A percentile compares a stretch with the other conserved stretches of the same genome.
These are phyloP conservation scores for Ganoderma sinense DNA, from an alignment of 1,284 basidiomycete species.

Conservation along the genomic window DNA sequence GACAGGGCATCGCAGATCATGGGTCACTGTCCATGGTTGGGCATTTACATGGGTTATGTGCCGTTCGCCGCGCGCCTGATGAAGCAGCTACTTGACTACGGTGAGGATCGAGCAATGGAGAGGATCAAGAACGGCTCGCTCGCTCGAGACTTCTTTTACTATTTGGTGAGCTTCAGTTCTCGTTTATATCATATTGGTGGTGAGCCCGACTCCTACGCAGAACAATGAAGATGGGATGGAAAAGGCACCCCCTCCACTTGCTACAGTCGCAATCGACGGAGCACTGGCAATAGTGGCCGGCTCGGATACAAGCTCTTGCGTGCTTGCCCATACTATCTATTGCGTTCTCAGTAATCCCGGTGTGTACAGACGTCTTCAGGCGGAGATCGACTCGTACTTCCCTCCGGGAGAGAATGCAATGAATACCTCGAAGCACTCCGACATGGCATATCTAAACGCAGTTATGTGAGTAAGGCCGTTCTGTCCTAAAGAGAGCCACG, in stretches of 20 bases:
- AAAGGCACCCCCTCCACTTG: slow-evolving; percentile 14
- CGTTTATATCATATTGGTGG: not conserved
- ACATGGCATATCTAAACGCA: slow-evolving; percentile 42
- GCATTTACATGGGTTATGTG: slow-evolving; percentile 15
- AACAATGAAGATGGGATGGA: slow-evolving; percentile 32
- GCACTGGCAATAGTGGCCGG: slow-evolving; percentile 36
- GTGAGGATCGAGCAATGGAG: slow-evolving; percentile 1
- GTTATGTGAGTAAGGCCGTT: slow-evolving; percentile 33
- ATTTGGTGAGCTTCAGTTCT: slow-evolving; percentile 20
- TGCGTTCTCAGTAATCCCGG: slow-evolving; percentile 29
- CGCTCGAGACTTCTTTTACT: slow-evolving; percentile 29
- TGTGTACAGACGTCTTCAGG: slow-evolving; percentile 32
- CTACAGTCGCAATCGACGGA: slow-evolving; percentile 23
- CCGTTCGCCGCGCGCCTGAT: slow-evolving; percentile 17
- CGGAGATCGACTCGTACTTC: slow-evolving; percentile 39
- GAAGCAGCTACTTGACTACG: slow-evolving; percentile 12
- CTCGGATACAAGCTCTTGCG: slow-evolving; percentile 40
- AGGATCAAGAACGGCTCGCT: slow-evolving; percentile 19
- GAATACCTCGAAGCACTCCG: slow-evolving; percentile 29
- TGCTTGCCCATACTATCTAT: slow-evolving; percentile 33
- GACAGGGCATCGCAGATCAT: slow-evolving; percentile 8
- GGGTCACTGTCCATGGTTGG: slow-evolving; percentile 11
- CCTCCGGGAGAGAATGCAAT: slow-evolving; percentile 36
- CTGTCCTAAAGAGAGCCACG: slow-evolving; percentile 14
- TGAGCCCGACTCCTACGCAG: slow-evolving; percentile 8